Conservation (phyloP, 345 rosid species). For the Salix caprea region DNA sequence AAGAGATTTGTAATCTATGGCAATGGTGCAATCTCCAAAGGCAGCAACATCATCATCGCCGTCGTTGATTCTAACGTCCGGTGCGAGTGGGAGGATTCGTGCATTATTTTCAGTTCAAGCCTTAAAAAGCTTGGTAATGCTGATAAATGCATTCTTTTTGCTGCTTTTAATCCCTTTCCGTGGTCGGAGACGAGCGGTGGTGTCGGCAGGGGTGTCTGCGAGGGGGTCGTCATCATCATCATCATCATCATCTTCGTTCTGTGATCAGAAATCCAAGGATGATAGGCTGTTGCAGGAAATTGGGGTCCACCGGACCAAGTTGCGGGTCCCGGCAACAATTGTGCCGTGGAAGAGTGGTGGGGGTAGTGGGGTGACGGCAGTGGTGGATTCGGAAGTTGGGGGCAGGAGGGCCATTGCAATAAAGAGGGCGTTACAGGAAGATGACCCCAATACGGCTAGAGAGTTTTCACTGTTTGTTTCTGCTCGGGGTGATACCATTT, state of each 20-base stretch:
- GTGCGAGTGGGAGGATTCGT: slow-evolving; percentile 74
- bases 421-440: slow-evolving; percentile 54
- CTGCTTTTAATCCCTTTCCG: slow-evolving; percentile 57
- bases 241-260: background rate
- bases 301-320: slow-evolving; percentile 21
- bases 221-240: background rate
- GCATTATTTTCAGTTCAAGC: slow-evolving; percentile 57
- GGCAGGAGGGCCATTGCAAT: slow-evolving; percentile 61
- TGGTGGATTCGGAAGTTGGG: slow-evolving; percentile 60
- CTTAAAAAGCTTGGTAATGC: slow-evolving; percentile 36
- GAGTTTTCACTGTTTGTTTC: slow-evolving; percentile 49
- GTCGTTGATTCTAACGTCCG: slow-evolving; percentile 65
- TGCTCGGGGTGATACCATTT: slow-evolving; percentile 62
- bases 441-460: slow-evolving; percentile 33
- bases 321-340: slow-evolving; percentile 45
- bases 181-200: slow-evolving; percentile 25
- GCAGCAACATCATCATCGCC: slow-evolving; percentile 23
- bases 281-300: slow-evolving; percentile 26
- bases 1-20: slow-evolving; percentile 19
- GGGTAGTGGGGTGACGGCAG: slow-evolving; percentile 21
- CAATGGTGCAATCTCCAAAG: slow-evolving; percentile 25
- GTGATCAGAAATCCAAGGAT: slow-evolving; percentile 36
- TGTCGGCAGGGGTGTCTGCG: background rate
- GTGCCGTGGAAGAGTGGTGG: slow-evolving; percentile 47
- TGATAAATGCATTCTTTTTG: slow-evolving; percentile 45